Base-by-base conservation (phyloP, 352 stramenopile genomes). In the Pythium diclinum region DNA sequence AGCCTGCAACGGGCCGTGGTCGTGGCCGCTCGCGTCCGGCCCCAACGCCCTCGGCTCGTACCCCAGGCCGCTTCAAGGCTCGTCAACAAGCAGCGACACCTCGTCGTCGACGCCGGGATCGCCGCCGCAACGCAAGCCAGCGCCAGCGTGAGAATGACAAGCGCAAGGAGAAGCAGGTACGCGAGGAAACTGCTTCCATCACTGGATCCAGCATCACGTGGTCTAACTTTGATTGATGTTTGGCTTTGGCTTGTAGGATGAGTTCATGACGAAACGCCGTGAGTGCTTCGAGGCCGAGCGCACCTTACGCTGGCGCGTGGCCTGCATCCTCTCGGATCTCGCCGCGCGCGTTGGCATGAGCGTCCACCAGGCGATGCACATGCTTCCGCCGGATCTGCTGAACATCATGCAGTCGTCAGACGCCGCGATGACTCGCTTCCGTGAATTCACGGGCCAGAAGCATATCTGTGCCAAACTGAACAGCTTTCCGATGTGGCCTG, bases 91-190 rank as follows among this genome's bases (percentile, higher is more conserved):
- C 9, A 3, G n/a, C 32, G 17, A 38, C n/a, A 4, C 21, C 56
- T 4, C 38, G 21, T 10, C 13, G 14, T 13, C 56, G 48, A 6
- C 23, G 17, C 10, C 62, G 62, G 19, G 56, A 69, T 17, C 63
- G 63, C 17, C 56, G 56, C 13, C 63, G 64, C 33, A 71, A 66
- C 36, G 32, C 53, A 36, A 25, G 16, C 17, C 58, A 66, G 59
- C 64, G 64, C 42, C 46, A 71, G 25, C 64, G 64, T 28, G 64
- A 71, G 46, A 71, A 66, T 34, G 30, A 36, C 16, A 66, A 63
- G 52, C 64, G 64, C 51, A 42, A 59, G 34, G 34, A 59, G 33
- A 71, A 71, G 28, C 58, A 66, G 52, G 64, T 71, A 44, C 38
- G 25, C 25, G 42, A 34, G n/a, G 14, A 32, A 16, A 49, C 33